These are phyloP conservation scores for Schrenkiella parvula DNA, from an alignment of 345 rosid genomes.

Conservation along the genomic window DNA sequence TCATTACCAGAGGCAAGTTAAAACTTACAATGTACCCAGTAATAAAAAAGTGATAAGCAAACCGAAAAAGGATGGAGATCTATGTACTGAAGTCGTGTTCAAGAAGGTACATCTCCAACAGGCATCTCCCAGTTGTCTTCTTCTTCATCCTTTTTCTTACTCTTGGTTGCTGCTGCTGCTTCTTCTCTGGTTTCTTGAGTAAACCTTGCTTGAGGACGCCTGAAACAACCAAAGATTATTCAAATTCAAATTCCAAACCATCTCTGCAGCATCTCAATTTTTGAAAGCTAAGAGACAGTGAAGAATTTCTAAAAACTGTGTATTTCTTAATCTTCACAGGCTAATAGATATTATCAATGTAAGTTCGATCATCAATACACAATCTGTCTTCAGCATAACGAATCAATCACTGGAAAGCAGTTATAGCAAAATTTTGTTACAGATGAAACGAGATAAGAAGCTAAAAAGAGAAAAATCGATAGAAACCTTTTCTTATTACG, in stretches of 20 bases:
- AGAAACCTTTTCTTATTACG: constrained; percentile 58
- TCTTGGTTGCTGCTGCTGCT: constrained; percentile 36
- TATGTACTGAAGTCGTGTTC: constrained; percentile 20
- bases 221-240: constrained; percentile 15
- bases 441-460: not conserved
- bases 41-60: not conserved
- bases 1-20: constrained; percentile 21
- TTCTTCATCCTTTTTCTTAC: constrained; percentile 50
- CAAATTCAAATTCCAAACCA: not conserved
- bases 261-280: not conserved
- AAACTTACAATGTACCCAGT: constrained; percentile 16
- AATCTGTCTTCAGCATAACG: not conserved
- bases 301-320: not conserved
- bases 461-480: not conserved
- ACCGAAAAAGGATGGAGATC: not conserved
- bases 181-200: constrained; percentile 38
- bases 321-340: not conserved
- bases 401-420: not conserved
- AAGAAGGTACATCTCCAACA: constrained; percentile 49
- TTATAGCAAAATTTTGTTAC: not conserved
- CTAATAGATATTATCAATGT: not conserved
- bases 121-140: constrained; percentile 94
- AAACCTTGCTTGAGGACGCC: constrained; percentile 49
- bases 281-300: not conserved
- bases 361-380: not conserved